Percentiles rank a stretch among this genome's conserved stretches.
These are phyloP conservation scores for Cutaneotrichosporon sp. DNA, from an alignment of 1,284 basidiomycete species.

Conservation along the genomic window DNA sequence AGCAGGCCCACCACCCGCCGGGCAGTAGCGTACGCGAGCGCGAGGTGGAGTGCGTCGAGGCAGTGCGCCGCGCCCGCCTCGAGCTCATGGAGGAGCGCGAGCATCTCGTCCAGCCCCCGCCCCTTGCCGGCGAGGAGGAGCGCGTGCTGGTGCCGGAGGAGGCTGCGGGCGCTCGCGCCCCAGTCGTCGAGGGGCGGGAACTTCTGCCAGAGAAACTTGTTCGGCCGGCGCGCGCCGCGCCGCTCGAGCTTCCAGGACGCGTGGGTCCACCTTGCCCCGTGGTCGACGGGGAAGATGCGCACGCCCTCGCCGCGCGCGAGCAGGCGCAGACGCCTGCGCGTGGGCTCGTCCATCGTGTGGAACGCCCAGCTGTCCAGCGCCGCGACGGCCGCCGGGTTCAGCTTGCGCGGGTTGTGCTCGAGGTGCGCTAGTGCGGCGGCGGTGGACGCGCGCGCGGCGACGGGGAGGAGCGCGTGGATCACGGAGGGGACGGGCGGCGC, in stretches of 20 bases:
- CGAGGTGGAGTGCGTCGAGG: conserved; percentile 6
- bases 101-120: background rate
- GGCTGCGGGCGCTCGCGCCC: background rate
- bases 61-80: background rate
- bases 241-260: background rate
- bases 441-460: background rate
- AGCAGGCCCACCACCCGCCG: background rate
- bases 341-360: conserved; percentile 4
- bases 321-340: background rate
- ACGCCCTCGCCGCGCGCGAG: background rate
- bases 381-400: background rate
- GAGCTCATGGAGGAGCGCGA: background rate
- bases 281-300: background rate
- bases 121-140: background rate
- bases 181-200: background rate
- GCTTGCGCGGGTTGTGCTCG: background rate
- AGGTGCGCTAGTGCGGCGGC: conserved; percentile 1
- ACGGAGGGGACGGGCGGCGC: background rate
- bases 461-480: conserved; percentile 9
- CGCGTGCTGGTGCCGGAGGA: conserved; percentile 17
- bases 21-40: conserved; percentile 6
- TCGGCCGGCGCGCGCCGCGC: background rate
- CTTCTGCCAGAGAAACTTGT: conserved; percentile 6
- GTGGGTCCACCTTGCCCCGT: background rate
- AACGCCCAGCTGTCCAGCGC: conserved; percentile 11